Percentiles rank a stretch among this genome's conserved stretches.
Conservation (phyloP, 768 basidiomycete genomes). For the Agrocybe pediades region DNA sequence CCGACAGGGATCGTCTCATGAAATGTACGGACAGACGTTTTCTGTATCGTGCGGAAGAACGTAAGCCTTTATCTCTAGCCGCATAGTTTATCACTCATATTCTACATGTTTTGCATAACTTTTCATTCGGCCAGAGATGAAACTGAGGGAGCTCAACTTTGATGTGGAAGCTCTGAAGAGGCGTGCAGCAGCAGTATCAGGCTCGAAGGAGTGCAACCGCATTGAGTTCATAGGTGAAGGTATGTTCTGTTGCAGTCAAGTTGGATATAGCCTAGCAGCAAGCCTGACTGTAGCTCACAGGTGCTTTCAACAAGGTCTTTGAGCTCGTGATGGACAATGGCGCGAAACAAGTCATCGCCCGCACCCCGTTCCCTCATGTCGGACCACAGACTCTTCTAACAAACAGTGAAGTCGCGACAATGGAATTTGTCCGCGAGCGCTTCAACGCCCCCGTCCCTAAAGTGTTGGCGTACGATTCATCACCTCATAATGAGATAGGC, state of each 20-base stretch:
- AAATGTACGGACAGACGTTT: too few relatives aligned
- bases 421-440: slow-evolving; percentile 24
- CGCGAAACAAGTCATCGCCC: slow-evolving; percentile 22
- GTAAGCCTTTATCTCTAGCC: too few relatives aligned
- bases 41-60: too few relatives aligned
- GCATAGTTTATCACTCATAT: too few relatives aligned
- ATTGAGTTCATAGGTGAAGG: background rate
- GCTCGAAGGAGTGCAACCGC: background rate
- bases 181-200: background rate
- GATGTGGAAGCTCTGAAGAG: background rate
- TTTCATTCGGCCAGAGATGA: too few relatives aligned
- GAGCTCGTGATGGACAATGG: slow-evolving; percentile 23
- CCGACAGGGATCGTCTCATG: too few relatives aligned
- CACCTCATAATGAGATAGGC: slow-evolving; percentile 15
- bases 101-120: too few relatives aligned
- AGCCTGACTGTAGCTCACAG: slow-evolving; percentile 3
- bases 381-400: slow-evolving; percentile 22
- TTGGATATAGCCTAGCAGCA: too few relatives aligned
- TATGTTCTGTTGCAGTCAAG: too few relatives aligned
- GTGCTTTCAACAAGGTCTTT: slow-evolving; percentile 25
- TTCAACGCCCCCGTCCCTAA: slow-evolving; percentile 24
- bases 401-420: slow-evolving; percentile 33
- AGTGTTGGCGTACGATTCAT: slow-evolving; percentile 24
- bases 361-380: slow-evolving; percentile 23
- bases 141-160: background rate